Evolutionary conservation across 176 grass and related monocot species (phyloP).

Genomic region (Eleusine indica): DNA sequence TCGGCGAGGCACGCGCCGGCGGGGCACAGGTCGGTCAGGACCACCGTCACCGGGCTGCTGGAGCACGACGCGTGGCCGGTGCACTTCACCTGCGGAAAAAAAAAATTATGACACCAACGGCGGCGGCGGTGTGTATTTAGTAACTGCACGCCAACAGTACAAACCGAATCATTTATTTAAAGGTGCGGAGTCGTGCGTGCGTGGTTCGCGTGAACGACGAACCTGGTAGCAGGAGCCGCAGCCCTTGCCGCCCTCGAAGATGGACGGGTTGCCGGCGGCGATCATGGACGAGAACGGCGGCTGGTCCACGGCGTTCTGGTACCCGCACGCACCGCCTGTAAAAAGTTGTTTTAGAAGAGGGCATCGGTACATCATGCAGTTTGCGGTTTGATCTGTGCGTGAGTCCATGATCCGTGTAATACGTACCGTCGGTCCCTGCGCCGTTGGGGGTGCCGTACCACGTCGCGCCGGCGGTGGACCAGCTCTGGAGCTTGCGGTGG

Average conservation of each 20-base stretch:
- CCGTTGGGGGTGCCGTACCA: conserved; percentile 69
- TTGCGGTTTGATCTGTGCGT: too few species aligned
- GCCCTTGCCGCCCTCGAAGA: conserved; percentile 68
- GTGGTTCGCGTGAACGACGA: background rate
- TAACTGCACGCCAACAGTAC: background rate
- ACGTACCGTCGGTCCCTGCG: conserved; percentile 68
- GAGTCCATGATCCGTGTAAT: too few species aligned
- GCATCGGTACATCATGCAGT: too few species aligned
- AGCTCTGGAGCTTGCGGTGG: conserved; percentile 64
- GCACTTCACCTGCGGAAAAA: conserved; percentile 53
- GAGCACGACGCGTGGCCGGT: conserved; percentile 55
- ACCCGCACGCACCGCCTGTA: conserved; percentile 74
- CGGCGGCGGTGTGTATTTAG: background rate
- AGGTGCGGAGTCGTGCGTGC: background rate
- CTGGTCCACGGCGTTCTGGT: conserved; percentile 60
- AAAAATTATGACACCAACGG: background rate
- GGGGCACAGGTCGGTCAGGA: conserved; percentile 71
- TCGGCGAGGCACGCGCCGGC: conserved; percentile 40
- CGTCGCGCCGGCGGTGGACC: conserved; percentile 63
- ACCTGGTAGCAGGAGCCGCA: conserved; percentile 88
- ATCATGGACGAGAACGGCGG: conserved; percentile 75
- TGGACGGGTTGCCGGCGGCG: conserved; percentile 68
- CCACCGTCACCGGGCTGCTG: conserved; percentile 54
- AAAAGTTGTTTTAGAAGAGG: background rate
- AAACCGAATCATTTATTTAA: background rate